Evolutionary conservation across 768 basidiomycete genomes (phyloP), one percentile per base, ranked within the genome.

Genomic region (Macrolepiota fuliginosa): DNA sequence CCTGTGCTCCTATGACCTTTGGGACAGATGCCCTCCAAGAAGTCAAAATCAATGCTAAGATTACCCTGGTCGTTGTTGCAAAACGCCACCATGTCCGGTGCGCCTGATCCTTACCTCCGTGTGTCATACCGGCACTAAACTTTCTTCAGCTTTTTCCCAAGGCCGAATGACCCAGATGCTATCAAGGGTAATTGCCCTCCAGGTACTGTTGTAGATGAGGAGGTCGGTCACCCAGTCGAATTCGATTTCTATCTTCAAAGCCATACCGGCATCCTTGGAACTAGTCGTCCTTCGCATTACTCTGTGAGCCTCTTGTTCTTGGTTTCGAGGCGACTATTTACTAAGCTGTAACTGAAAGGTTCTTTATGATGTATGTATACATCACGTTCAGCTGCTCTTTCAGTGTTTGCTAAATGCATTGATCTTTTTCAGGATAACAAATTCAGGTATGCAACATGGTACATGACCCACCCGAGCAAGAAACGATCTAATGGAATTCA

Each of bases 1-100:
- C 11, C 46, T 37, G 29, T 24, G 27, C 15, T 15, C 35, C 7
- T 54, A 15, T 53, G 24, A 13, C 17, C 51, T 27, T 45, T 29
- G 25, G n/a, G n/a, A 4, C 64, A 92, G 92, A 66, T 56, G 91
- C 91, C 3, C 92, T 90, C 63, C 63, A 60, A 0, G 80, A 84
- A 5, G 66, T 88, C 1, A 76, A 76, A 6, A 86, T 91, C 40
- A 36, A 77, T 0, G 83, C 88, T 0, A 86, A 58, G 58, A 88
- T 94, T 32, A 94, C 92, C 0, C 74, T 93, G n/a, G 82, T 93
- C 54, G 78, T 94, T 22, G 92, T 94, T 7, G 91, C 90, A 11
- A 94, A 93, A 69, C 81, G 88, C 4, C 88, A 90, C 68, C 88
- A 88, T 55, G 79, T 87, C 53, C 77, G 84, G 68, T 76, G 59